These are phyloP conservation scores for Chionographis japonica DNA, from an alignment of 106 monocot species.

Conservation along the genomic window DNA sequence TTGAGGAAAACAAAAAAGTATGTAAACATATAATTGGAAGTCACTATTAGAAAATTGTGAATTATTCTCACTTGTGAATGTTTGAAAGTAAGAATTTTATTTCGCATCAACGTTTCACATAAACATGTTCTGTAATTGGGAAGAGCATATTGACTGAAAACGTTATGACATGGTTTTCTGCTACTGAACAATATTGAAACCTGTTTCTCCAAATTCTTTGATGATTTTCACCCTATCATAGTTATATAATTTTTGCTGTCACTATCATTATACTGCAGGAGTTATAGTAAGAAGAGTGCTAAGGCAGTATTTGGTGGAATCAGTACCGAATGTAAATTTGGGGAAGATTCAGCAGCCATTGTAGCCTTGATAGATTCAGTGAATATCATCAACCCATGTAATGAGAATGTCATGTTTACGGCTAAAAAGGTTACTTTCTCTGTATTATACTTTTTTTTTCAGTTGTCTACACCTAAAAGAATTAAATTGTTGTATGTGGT, in stretches of 20 bases:
- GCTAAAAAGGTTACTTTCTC: conserved; percentile 42
- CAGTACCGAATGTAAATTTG: conserved; percentile 50
- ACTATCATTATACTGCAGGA: conserved; percentile 22
- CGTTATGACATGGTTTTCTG: not conserved
- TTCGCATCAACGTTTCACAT: too few species aligned
- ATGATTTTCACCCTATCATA: not conserved
- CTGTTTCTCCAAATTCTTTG: not conserved
- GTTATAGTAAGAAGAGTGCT: conserved; percentile 27
- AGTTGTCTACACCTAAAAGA: not conserved
- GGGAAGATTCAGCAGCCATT: conserved; percentile 46
- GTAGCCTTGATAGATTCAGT: conserved; percentile 38
- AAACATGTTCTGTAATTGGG: too few species aligned
- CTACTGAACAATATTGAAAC: not conserved
- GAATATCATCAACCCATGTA: conserved; percentile 61
- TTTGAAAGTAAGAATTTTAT: too few species aligned
- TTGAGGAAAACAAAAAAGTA: too few species aligned
- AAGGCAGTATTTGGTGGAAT: conserved; percentile 35
- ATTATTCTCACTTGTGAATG: too few species aligned
- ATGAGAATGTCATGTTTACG: conserved; percentile 30
- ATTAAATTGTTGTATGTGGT: too few species aligned
- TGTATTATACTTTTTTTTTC: not conserved
- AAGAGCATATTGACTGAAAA: too few species aligned
- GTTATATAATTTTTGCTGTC: conserved; percentile 4
- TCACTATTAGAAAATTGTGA: too few species aligned
- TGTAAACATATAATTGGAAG: too few species aligned